Conservation (phyloP, 1,284 basidiomycete species). For the Apiotrichum gamsii region DNA sequence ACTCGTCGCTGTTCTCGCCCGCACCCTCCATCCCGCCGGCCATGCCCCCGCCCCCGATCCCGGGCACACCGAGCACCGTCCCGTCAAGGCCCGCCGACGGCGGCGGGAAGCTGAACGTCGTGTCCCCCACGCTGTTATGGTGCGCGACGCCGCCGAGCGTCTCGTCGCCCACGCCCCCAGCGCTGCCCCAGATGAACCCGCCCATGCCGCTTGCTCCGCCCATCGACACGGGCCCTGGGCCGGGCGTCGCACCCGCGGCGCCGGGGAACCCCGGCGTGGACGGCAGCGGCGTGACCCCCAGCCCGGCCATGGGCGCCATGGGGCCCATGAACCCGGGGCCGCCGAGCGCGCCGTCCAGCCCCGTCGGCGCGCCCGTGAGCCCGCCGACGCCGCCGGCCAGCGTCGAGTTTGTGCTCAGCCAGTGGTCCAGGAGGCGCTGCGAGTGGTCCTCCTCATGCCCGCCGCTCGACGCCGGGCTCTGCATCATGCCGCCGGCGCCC, state of each 20-base stretch:
- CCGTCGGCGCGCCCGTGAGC: slow-evolving; percentile 3
- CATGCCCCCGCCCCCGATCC: slow-evolving; percentile 1
- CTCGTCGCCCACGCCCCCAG: slow-evolving; percentile 1
- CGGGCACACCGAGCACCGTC: slow-evolving; percentile 8
- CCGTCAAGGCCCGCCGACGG: slow-evolving; percentile 11
- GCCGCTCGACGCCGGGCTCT: slow-evolving; percentile 14
- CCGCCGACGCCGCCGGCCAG: slow-evolving; percentile 38
- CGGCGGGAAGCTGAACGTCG: slow-evolving; percentile 1
- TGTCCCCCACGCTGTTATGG: background rate
- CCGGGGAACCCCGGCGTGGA: background rate
- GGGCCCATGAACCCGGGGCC: background rate
- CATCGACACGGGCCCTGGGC: too few species aligned
- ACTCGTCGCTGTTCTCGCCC: slow-evolving; percentile 42
- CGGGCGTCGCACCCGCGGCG: background rate
- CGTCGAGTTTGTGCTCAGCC: slow-evolving; percentile 42
- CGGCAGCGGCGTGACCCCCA: background rate
- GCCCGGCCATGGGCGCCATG: background rate
- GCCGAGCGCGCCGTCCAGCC: background rate
- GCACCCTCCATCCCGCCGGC: background rate
- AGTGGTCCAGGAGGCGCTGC: slow-evolving; percentile 45
- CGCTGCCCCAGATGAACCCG: slow-evolving; percentile 2
- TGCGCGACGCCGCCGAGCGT: background rate
- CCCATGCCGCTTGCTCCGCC: too few species aligned
- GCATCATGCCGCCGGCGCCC: slow-evolving; percentile 2
- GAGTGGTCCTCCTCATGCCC: slow-evolving; percentile 44